phyloP scores from a whole-genome alignment of 2,329 filamentous ascomycete species.

The Fusarium oligoseptatum region DNA sequence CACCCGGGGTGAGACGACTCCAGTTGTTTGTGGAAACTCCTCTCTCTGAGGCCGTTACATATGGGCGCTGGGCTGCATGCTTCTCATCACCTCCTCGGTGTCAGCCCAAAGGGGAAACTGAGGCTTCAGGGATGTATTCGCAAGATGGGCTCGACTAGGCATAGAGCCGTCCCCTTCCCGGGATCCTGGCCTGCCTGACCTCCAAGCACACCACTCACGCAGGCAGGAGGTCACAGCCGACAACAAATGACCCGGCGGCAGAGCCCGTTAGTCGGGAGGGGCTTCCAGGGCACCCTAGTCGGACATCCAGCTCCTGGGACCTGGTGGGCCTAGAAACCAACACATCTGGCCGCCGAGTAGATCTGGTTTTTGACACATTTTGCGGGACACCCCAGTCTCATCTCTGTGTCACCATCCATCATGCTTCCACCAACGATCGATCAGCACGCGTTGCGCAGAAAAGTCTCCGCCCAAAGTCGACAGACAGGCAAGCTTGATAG shows the following conservation, averaged over 20 bases:
- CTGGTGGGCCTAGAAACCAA: slow-evolving; percentile 37
- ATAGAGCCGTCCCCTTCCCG: slow-evolving; percentile 41
- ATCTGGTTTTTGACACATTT: slow-evolving; percentile 51
- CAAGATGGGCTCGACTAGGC: slow-evolving; percentile 53
- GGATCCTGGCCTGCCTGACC: slow-evolving; percentile 34
- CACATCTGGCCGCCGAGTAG: slow-evolving; percentile 45
- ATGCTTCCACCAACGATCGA: slow-evolving; percentile 41
- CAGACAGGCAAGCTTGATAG: slow-evolving; percentile 15
- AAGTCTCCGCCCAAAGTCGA: slow-evolving; percentile 27
- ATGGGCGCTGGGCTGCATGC: slow-evolving; percentile 32
- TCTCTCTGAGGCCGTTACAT: slow-evolving; percentile 40
- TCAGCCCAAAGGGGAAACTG: slow-evolving; percentile 32
- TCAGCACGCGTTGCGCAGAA: slow-evolving; percentile 27
- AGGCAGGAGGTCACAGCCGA: slow-evolving; percentile 32
- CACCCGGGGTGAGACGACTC: slow-evolving; percentile 42
- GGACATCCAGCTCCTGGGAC: slow-evolving; percentile 34
- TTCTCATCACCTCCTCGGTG: slow-evolving; percentile 28
- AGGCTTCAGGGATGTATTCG: slow-evolving; percentile 44
- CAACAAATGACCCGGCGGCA: slow-evolving; percentile 39
- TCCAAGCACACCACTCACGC: slow-evolving; percentile 32
- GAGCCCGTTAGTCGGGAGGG: slow-evolving; percentile 44
- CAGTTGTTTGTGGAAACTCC: slow-evolving; percentile 31
- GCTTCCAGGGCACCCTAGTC: slow-evolving; percentile 42
- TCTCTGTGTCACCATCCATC: slow-evolving; percentile 49
- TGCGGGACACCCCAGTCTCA: slow-evolving; percentile 50